Base-by-base conservation (phyloP, 352 stramenopile species). In the Poterioochromonas sp. region DNA sequence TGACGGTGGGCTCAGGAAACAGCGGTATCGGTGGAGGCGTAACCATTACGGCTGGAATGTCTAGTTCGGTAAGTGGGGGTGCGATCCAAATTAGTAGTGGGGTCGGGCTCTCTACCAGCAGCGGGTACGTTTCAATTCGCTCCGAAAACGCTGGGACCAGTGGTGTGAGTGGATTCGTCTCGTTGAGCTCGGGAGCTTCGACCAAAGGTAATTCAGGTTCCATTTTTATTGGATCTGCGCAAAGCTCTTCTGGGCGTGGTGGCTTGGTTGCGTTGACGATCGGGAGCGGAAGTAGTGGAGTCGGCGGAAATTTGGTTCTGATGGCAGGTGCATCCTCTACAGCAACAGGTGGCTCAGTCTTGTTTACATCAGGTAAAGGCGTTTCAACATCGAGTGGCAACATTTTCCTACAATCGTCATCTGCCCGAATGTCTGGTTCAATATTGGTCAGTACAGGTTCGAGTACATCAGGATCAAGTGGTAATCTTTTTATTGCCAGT, bases 191-290 rank as follows among this genome's bases (percentile, higher is more conserved):
- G 15, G 47, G 47, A 15, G 15, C 47, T 26, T 15, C 15, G 15
- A 26, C 47, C 15, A 26, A 15, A 58, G 83, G 82, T 18, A 82
- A 84, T 70, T 79, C 73, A 49, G 83, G 83, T n/a, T 73, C 71
- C 11, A 47, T 89, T 5, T 76, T 32, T 20, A 80, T 90, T 49
- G 79, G 79, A n/a, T 82, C 82, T 11, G 86, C 82, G 51, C 11
- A 82, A 68, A 80, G 77, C 12, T 74, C 79, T 35, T 73, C 43
- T 39, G 65, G 73, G 37, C n/a, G 20, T 8, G 53, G 73, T 35
- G 78, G 78, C 43, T 44, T 26, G 32, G 37, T 76, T 34, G 39
- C 37, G 18, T 39, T 76, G 5, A 29, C 8, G 5, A 8, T 34
- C 35, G 43, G 43, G 39, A 26, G 0, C 62, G n/a, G 41, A 29